These are phyloP conservation scores for Babjeviella inositovora DNA, from an alignment of 805 yeast species.

Conservation along the genomic window DNA sequence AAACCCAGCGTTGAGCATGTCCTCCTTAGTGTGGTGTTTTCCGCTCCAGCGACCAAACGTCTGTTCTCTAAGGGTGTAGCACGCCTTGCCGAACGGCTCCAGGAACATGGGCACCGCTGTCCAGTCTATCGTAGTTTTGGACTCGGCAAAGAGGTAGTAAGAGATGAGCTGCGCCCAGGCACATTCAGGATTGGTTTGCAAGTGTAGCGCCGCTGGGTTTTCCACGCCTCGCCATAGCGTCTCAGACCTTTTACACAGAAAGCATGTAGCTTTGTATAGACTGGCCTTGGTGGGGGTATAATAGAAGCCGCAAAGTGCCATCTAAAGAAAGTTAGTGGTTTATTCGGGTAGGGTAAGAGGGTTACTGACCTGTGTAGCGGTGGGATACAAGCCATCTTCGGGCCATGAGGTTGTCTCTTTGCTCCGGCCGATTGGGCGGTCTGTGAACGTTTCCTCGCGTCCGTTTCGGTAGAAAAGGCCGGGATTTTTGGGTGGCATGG, in stretches of 20 bases:
- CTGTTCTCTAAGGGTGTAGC: slow-evolving; percentile 10
- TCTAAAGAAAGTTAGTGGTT: too few relatives aligned
- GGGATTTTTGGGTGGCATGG: slow-evolving; percentile 4
- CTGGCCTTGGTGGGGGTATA: too few relatives aligned
- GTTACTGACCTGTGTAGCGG: too few relatives aligned
- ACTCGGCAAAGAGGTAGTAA: too few relatives aligned
- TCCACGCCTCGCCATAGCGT: too few relatives aligned
- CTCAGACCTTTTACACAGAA: too few relatives aligned
- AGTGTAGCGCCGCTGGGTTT: too few relatives aligned
- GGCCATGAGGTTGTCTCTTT: background rate
- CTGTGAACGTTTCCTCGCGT: slow-evolving; percentile 7
- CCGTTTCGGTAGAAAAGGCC: slow-evolving; percentile 5
- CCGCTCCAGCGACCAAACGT: slow-evolving; percentile 5
- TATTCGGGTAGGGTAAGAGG: too few relatives aligned
- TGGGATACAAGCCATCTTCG: too few relatives aligned
- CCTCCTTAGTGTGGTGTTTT: slow-evolving; percentile 19
- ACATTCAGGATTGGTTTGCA: slow-evolving; percentile 6
- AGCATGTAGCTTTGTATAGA: too few relatives aligned
- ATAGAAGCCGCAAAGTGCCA: too few relatives aligned
- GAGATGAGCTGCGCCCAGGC: too few relatives aligned
- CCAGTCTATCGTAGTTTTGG: slow-evolving; percentile 9
- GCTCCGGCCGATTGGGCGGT: background rate
- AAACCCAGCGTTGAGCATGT: slow-evolving; percentile 44
- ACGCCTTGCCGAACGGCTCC: slow-evolving; percentile 8
- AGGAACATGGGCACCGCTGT: slow-evolving; percentile 4